Conservation (phyloP, 129 eudicot species). For the Artemisia annua region DNA sequence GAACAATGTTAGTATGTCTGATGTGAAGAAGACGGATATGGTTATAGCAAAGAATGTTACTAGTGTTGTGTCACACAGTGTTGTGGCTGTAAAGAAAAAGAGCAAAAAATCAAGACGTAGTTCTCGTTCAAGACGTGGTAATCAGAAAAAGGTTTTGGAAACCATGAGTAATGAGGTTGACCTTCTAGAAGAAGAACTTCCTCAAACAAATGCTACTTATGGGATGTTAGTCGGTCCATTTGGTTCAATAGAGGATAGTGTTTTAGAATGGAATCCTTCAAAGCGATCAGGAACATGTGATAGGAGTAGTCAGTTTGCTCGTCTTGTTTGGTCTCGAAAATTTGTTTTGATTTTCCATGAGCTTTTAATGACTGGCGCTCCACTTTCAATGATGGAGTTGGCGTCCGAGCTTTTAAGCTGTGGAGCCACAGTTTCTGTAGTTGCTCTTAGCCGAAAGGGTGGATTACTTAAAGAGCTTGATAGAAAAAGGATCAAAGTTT, state of each 20-base stretch:
- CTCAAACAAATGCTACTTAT: constrained; percentile 63
- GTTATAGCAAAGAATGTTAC: constrained; percentile 39
- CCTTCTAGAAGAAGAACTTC: constrained; percentile 66
- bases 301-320: constrained; percentile 81
- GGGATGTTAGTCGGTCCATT: constrained; percentile 92
- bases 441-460: constrained; percentile 82
- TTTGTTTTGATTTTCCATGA: constrained; percentile 86
- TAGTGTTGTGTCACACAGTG: constrained; percentile 22
- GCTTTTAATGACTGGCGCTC: constrained; percentile 98
- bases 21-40: constrained; percentile 30
- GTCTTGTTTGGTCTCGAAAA: constrained; percentile 93
- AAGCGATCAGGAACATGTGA: constrained; percentile 93
- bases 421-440: constrained; percentile 91
- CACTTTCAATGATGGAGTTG: constrained; percentile 97
- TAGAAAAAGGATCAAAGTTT: constrained; percentile 75
- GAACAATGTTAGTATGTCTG: constrained; percentile 32
- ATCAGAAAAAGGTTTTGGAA: constrained; percentile 35
- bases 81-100: constrained; percentile 44
- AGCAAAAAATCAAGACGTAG: constrained; percentile 57
- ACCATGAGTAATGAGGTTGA: constrained; percentile 39
- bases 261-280: constrained; percentile 88
- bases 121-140: constrained; percentile 47
- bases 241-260: constrained; percentile 71
- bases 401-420: constrained; percentile 96
- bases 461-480: constrained; percentile 86